Base-by-base conservation (phyloP, 106 monocot species). In the Vanilla planifolia region DNA sequence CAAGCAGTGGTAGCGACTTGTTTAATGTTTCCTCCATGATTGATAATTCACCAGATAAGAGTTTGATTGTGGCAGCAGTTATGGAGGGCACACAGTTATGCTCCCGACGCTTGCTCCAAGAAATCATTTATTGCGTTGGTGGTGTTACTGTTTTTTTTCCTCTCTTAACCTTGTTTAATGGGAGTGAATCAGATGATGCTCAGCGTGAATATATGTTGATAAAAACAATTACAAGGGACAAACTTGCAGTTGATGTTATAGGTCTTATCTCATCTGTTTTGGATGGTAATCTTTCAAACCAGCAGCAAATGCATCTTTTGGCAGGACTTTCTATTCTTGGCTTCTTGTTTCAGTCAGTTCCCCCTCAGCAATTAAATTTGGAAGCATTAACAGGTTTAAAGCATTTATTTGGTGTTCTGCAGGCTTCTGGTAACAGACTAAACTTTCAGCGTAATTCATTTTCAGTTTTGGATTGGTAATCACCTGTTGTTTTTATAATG, bases 111-210 rank as follows among this genome's bases (percentile, higher is more conserved):
- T 62, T 92, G 56, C 67, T 98, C 60, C 81, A 92, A 60, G 92
- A 98, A 36, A 98, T 98, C 58, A 88, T 98, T 20, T 98, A 98
- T 53, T 98, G 98, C 77, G 98, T 98, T 78, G 98, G 98, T 46
- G 98, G 98, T 66, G 98, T 88, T 35, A 80, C 85, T 44, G 98
- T 92, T 42, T 88, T 98, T 70, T 98, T 92, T 25, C 98, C 92
- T 62, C 82, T 98, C 69, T 69, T 98, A 73, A 80, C 75, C 8
- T 81, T 74, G 33, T 69, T 87, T 64, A 84, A 76, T 60, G 69
- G 55, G 42, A 36, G 53, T 50, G 74, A 66, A 23, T 60, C 56
- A 55, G 59, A 67, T 63, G 26, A 43, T 70, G 77, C 42, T 61
- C 55, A 63, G 37, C 39, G 51, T 59, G 67, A 80, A 22, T 72